These are phyloP conservation scores for Kuraishia ogatae DNA, from an alignment of 805 yeast species.

Conservation along the genomic window DNA sequence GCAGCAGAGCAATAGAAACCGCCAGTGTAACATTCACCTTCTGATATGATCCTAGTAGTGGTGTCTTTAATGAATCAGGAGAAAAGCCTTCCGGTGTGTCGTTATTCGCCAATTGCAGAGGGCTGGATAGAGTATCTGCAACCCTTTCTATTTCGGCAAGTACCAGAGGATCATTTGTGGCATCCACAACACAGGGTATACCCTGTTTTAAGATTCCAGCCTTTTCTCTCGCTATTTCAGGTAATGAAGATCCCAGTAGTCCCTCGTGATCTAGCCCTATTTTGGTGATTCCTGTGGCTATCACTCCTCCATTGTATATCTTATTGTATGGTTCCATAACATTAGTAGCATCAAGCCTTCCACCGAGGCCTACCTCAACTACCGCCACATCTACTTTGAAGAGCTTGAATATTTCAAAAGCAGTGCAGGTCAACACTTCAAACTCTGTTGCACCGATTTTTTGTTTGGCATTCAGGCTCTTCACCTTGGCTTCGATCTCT, in stretches of 20 bases:
- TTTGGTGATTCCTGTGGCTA: slow-evolving; percentile 71
- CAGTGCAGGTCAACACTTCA: slow-evolving; percentile 79
- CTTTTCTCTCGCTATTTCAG: slow-evolving; percentile 66
- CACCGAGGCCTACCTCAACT: slow-evolving; percentile 94
- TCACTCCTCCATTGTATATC: slow-evolving; percentile 26
- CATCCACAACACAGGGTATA: slow-evolving; percentile 65
- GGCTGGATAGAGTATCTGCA: slow-evolving; percentile 25
- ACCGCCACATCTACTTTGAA: slow-evolving; percentile 64
- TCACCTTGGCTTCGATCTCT: slow-evolving; percentile 33
- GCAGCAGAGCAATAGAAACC: slow-evolving; percentile 27
- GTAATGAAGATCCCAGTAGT: slow-evolving; percentile 59
- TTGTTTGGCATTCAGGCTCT: slow-evolving; percentile 26
- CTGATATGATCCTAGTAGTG: slow-evolving; percentile 71
- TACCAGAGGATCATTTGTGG: slow-evolving; percentile 46
- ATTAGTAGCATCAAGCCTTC: slow-evolving; percentile 83
- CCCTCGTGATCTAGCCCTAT: slow-evolving; percentile 82
- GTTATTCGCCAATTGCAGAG: slow-evolving; percentile 10
- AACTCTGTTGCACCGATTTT: slow-evolving; percentile 74
- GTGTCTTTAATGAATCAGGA: slow-evolving; percentile 26
- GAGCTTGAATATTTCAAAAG: slow-evolving; percentile 63
- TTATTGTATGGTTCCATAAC: slow-evolving; percentile 22
- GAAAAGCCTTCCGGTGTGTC: slow-evolving; percentile 2
- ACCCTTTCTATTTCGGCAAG: slow-evolving; percentile 32
- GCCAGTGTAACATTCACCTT: slow-evolving; percentile 62
- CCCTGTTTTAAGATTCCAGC: slow-evolving; percentile 73